Conservation (phyloP, 2,329 filamentous ascomycete genomes). For the Xylariaceae sp. region DNA sequence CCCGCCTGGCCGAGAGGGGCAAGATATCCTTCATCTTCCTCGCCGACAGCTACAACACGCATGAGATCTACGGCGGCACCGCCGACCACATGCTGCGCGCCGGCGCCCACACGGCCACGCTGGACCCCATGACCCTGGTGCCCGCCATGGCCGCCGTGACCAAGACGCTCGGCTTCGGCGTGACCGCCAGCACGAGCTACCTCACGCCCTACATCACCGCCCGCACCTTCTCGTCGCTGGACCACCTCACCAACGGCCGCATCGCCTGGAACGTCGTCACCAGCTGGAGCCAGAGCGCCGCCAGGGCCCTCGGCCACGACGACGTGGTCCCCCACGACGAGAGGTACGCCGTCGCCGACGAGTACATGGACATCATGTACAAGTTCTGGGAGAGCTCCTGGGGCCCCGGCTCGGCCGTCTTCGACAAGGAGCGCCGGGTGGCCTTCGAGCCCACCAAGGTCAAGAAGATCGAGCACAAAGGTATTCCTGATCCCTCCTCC, state of each 20-base stretch:
- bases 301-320: constrained; percentile 7
- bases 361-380: constrained; percentile 14
- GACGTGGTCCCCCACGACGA: constrained; percentile 12
- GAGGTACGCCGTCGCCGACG: constrained; percentile 15
- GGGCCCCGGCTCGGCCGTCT: constrained; percentile 5
- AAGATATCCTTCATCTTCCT: constrained; percentile 45
- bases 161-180: constrained; percentile 7
- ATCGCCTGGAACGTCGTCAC: constrained; percentile 18
- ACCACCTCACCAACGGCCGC: constrained; percentile 9
- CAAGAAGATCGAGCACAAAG: constrained; percentile 7
- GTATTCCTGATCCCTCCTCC: constrained; percentile 2
- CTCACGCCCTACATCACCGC: constrained; percentile 7
- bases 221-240: constrained; percentile 6
- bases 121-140: constrained; percentile 5
- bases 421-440: constrained; percentile 1
- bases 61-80: constrained; percentile 5
- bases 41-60: constrained; percentile 27
- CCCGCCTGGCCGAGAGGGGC: constrained; percentile 35
- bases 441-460: constrained; percentile 5
- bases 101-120: constrained; percentile 3
- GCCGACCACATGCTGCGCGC: constrained; percentile 4
- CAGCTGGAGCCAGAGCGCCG: constrained; percentile 10
- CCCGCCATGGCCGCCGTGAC: constrained; percentile 10
- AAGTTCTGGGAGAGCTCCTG: constrained; percentile 12
- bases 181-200: constrained; percentile 10